A percentile compares a stretch with the other conserved stretches of the same genome.
These are phyloP conservation scores for Rachicladosporium sp. DNA, from an alignment of 2,329 filamentous ascomycete species.

Conservation along the genomic window DNA sequence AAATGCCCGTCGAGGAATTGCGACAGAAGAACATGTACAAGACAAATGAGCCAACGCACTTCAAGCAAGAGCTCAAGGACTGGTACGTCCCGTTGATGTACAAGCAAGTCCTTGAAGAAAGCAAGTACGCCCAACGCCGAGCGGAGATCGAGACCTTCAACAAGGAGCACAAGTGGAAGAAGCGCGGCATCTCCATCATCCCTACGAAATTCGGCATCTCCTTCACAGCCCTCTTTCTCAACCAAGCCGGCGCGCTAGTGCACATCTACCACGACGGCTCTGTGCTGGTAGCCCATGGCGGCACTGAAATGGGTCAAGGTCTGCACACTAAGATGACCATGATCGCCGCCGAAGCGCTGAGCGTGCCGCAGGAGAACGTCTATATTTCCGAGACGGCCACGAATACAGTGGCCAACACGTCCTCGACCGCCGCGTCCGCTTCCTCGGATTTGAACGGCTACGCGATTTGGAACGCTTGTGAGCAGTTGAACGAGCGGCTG, in stretches of 20 bases:
- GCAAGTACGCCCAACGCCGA: constrained; percentile 57
- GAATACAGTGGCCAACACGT: constrained; percentile 90
- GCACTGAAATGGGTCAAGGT: constrained; percentile 97
- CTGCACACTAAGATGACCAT: constrained; percentile 95
- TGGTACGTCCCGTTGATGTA: constrained; percentile 97
- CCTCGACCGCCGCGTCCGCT: constrained; percentile 83
- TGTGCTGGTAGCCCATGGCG: constrained; percentile 83
- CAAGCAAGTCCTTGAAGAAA: constrained; percentile 69
- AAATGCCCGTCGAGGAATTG: constrained; percentile 69
- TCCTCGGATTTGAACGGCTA: constrained; percentile 94
- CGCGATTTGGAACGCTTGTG: constrained; percentile 84
- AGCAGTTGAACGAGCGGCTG: constrained; percentile 77
- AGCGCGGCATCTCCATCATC: constrained; percentile 73
- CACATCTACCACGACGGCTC: constrained; percentile 97
- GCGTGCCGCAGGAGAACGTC: constrained; percentile 66
- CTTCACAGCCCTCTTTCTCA: constrained; percentile 90
- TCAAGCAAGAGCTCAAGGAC: constrained; percentile 78
- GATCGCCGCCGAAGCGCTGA: constrained; percentile 81
- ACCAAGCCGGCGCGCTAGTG: constrained; percentile 88
- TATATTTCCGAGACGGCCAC: constrained; percentile 92
- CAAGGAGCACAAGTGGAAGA: constrained; percentile 80
- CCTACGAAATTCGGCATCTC: constrained; percentile 98
- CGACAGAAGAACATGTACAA: constrained; percentile 85
- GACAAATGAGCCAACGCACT: constrained; percentile 67
- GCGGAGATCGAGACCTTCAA: constrained; percentile 70